Evolutionary conservation across 164 flowering plant species (phyloP).

Genomic region (Macadamia tetraphylla): DNA sequence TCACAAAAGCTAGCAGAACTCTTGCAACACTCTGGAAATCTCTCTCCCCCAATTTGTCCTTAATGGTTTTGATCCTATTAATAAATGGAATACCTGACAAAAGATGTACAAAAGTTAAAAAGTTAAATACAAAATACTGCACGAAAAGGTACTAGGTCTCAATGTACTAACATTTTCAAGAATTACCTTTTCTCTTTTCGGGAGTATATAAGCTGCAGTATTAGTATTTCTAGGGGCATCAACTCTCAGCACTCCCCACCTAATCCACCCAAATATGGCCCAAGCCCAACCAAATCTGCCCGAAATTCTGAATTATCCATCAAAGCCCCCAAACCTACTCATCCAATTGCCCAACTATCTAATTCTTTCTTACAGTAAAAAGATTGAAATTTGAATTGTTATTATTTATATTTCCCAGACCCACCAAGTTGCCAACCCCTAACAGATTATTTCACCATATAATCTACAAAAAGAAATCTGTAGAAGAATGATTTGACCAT

Average conservation of each 20-base stretch:
- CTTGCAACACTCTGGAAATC: conserved; percentile 20
- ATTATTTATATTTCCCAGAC: too few species aligned
- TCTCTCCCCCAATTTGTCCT: conserved; percentile 23
- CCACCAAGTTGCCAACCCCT: background rate
- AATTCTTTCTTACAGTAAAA: too few species aligned
- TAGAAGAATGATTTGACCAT: background rate
- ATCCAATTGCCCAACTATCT: too few species aligned
- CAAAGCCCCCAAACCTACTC: too few species aligned
- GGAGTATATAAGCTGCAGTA: too few species aligned
- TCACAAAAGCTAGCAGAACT: conserved; percentile 12
- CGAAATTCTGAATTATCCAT: too few species aligned
- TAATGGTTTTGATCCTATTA: conserved; percentile 18
- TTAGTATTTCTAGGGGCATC: too few species aligned
- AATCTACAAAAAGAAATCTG: background rate
- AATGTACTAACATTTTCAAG: background rate
- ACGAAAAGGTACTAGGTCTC: background rate
- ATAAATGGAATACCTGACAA: conserved; percentile 3
- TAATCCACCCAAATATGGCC: too few species aligned
- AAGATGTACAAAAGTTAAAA: background rate
- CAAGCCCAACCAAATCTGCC: too few species aligned
- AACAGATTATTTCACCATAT: background rate
- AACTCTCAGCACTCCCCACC: too few species aligned
- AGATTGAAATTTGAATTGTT: too few species aligned
- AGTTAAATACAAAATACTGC: background rate
- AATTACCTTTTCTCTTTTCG: too few species aligned